Percentiles rank a stretch among this genome's conserved stretches.
Conservation (phyloP, 768 basidiomycete species). For the Boletus rufocinnamomeus region DNA sequence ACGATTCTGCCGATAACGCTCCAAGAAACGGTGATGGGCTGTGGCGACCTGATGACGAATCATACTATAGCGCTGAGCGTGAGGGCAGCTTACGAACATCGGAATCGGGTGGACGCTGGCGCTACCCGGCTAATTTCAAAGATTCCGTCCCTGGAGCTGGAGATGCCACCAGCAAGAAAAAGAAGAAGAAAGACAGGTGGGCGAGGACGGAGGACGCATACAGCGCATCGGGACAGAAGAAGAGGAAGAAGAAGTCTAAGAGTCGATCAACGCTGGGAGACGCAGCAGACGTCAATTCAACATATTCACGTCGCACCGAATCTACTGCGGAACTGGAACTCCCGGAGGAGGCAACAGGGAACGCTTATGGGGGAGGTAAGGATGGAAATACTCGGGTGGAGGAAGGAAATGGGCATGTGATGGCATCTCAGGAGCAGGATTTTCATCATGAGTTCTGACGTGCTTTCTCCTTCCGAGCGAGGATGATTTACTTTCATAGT, state of each 20-base stretch:
- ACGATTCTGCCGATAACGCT: constrained; percentile 10
- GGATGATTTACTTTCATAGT: constrained; percentile 2
- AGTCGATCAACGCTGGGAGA: constrained; percentile 46
- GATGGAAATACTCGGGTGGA: constrained; percentile 10
- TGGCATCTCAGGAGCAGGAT: constrained; percentile 45
- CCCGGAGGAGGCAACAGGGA: constrained; percentile 75
- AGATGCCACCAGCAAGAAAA: constrained; percentile 51
- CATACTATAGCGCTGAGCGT: constrained; percentile 56
- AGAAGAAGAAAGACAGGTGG: constrained; percentile 85
- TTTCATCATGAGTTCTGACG: constrained; percentile 67
- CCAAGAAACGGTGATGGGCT: constrained; percentile 48
- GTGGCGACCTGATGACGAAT: constrained; percentile 78
- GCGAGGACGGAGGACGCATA: constrained; percentile 87
- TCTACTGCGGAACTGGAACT: constrained; percentile 46
- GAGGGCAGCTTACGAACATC: constrained; percentile 41
- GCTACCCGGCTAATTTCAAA: constrained; percentile 83
- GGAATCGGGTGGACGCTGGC: constrained; percentile 61
- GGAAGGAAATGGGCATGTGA: constrained; percentile 20
- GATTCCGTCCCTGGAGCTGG: constrained; percentile 49
- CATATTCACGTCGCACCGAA: constrained; percentile 36
- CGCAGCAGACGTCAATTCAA: constrained; percentile 29
- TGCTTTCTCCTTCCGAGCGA: not conserved
- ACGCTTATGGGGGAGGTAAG: constrained; percentile 50
- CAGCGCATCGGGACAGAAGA: constrained; percentile 46
- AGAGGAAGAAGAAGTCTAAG: constrained; percentile 66